Conservation (phyloP, 257 asterid species). For the Ocimum tenuiflorum region DNA sequence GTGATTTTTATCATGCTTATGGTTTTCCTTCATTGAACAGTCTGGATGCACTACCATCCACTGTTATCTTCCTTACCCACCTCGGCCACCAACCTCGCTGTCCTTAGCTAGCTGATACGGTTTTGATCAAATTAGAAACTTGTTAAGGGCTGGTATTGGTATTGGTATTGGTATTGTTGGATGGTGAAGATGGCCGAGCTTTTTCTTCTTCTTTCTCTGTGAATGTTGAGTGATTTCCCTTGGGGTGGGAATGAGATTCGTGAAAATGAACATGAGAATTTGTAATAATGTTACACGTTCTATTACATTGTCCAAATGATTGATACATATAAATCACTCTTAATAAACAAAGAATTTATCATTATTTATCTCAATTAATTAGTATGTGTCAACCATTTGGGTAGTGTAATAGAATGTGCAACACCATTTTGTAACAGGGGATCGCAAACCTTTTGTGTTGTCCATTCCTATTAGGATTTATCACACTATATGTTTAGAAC, state of each 20-base stretch:
- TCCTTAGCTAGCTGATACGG: not conserved
- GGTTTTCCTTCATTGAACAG: not conserved
- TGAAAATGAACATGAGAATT: not conserved
- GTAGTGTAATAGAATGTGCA: too few species aligned
- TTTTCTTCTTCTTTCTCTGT: not conserved
- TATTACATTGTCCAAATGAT: too few species aligned
- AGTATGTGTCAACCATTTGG: too few species aligned
- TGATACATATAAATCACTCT: too few species aligned
- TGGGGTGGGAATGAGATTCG: not conserved
- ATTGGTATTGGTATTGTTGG: not conserved
- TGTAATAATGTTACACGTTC: too few species aligned
- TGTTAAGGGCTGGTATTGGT: not conserved
- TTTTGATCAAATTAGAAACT: not conserved
- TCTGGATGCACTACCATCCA: not conserved
- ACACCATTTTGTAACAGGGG: too few species aligned
- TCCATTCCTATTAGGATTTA: too few species aligned
- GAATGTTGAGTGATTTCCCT: not conserved
- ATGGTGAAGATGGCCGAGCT: not conserved
- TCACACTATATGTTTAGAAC: too few species aligned
- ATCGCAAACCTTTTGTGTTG: too few species aligned
- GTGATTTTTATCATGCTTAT: too few species aligned
- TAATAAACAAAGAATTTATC: too few species aligned
- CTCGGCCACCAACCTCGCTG: not conserved
- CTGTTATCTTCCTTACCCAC: not conserved
- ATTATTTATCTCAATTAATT: too few species aligned